phyloP scores from a whole-genome alignment of 352 stramenopile species.

The Phytopythium boreale region DNA sequence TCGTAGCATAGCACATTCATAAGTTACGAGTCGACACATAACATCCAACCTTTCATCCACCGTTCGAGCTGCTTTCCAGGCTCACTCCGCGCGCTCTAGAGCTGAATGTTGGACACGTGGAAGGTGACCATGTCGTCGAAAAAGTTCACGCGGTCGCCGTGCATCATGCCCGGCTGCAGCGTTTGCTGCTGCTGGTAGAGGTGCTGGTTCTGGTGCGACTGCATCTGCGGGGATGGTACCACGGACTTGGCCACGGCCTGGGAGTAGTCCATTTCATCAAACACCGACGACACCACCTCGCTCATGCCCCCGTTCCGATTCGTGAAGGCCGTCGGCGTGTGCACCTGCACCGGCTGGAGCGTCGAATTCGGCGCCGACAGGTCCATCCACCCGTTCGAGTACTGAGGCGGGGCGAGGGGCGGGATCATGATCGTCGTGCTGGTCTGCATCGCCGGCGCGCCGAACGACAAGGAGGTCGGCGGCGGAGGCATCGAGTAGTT shows the following conservation, averaged over 20 bases:
- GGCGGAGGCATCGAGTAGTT: not conserved
- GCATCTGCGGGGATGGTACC: slow-evolving; percentile 14
- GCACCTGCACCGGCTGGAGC: not conserved
- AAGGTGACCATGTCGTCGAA: slow-evolving; percentile 48
- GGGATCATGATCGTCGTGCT: slow-evolving; percentile 3
- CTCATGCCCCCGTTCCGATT: slow-evolving; percentile 17
- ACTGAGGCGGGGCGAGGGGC: slow-evolving; percentile 1
- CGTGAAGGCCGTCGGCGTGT: slow-evolving; percentile 3
- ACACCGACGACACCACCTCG: slow-evolving; percentile 32
- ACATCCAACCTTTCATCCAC: not conserved
- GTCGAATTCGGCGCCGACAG: not conserved
- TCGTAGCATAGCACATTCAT: not conserved
- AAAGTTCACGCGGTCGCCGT: slow-evolving; percentile 14
- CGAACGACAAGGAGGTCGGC: not conserved
- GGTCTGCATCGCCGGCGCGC: not conserved
- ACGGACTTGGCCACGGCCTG: not conserved
- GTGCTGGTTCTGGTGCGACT: not conserved
- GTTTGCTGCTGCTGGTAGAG: not conserved
- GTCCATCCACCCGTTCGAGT: slow-evolving; percentile 8
- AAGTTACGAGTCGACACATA: not conserved
- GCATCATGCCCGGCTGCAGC: not conserved
- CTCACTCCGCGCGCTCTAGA: not conserved
- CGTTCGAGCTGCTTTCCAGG: not conserved
- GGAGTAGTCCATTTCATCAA: slow-evolving; percentile 32
- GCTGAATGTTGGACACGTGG: slow-evolving; percentile 33